Evolutionary conservation across 768 basidiomycete species (phyloP), one percentile per base, ranked within the genome.

Genomic region (Leucosporidium creatinivorum): DNA sequence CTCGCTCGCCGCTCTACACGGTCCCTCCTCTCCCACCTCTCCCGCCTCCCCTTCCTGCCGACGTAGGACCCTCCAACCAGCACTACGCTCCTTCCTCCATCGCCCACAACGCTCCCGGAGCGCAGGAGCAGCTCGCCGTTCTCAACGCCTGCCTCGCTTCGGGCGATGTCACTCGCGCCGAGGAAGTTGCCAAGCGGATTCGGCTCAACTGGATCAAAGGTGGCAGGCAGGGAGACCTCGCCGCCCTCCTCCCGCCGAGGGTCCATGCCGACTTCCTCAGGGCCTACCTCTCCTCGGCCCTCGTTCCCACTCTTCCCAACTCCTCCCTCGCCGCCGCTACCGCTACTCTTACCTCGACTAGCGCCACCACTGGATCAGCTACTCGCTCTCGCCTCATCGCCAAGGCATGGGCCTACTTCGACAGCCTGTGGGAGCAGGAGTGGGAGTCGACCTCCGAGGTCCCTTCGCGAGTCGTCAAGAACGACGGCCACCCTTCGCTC

Each of bases 141-240:
- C 88, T 93, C 79, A 86, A 89, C 73, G 89, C 90, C 6, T 93
- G 92, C 76, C 79, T 93, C 18, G 83, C 87, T 76, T 84, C 87
- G 3, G 85, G 87, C 76, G 89, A 92, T 76, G 85, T 92, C 0
- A 81, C 83, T 0, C 87, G 92, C 8, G 91, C 91, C 10, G 85
- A 85, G 69, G 79, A 81, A 48, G 83, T 93, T 28, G 91, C 93
- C 69, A 83, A 85, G 57, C 81, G 82, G 13, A 77, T 93, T 48
- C 83, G 87, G n/a, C 10, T 31, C 2, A 47, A 56, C n/a, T 70
- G 67, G 70, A 30, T 39, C 9, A 10, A 18, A 15, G 49, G 30
- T 0, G 60, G 66, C 50, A 33, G 61, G 8, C 44, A 44, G 47
- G 62, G 52, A 2, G 54, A 54, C 25, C 50, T 74, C 23, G 30